Evolutionary conservation across 768 basidiomycete species (phyloP).

Genomic region (Termitomyces bulborhizus): DNA sequence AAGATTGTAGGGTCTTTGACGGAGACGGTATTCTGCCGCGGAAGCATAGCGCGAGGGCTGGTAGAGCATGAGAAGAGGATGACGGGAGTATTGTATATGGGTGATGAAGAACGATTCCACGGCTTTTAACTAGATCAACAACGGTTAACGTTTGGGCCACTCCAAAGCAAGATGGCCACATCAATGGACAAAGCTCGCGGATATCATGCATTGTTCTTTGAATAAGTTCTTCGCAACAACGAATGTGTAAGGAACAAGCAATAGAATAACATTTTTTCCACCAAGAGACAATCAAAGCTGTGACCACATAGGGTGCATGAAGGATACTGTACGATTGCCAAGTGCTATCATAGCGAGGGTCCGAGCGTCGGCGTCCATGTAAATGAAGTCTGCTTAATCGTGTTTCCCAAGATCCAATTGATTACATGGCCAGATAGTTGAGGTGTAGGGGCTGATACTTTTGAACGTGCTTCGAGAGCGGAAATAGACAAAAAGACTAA

Average conservation of each 20-base stretch:
- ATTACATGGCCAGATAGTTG: not conserved
- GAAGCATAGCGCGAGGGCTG: not conserved
- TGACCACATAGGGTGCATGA: not conserved
- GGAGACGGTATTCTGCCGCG: not conserved
- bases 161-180: constrained; percentile 7
- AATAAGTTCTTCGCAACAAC: not conserved
- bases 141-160: constrained; percentile 7
- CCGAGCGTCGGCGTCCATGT: no score
- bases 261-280: not conserved
- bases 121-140: constrained; percentile 2
- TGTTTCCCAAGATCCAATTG: not conserved
- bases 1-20: not conserved
- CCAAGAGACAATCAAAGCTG: not conserved
- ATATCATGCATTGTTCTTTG: constrained; percentile 3
- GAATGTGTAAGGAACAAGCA: not conserved
- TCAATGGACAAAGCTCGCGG: constrained; percentile 10
- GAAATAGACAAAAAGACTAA: not conserved
- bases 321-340: no score
- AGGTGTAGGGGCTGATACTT: not conserved
- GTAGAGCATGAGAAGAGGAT: not conserved
- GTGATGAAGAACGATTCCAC: not conserved
- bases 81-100: not conserved
- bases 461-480: not conserved
- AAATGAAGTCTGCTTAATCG: no score
- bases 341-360: not conserved